These are phyloP conservation scores for Suhomyces taliae DNA, from an alignment of 1,139 yeast species.

Conservation along the genomic window DNA sequence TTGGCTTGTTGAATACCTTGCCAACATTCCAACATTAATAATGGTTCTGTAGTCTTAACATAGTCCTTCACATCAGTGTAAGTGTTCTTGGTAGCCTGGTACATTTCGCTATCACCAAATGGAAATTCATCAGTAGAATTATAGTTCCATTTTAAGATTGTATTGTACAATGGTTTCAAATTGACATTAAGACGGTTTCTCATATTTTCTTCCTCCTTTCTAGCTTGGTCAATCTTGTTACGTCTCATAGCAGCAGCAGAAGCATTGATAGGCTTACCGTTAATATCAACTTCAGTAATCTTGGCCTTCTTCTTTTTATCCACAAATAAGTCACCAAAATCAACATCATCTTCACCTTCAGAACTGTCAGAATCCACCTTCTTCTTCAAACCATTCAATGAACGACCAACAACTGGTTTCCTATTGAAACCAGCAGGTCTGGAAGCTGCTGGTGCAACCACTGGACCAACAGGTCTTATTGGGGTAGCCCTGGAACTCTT, in stretches of 20 bases:
- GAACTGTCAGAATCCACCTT: constrained; percentile 34
- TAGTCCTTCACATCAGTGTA: constrained; percentile 67
- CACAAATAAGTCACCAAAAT: constrained; percentile 43
- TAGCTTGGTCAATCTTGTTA: constrained; percentile 38
- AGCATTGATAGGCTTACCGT: constrained; percentile 34
- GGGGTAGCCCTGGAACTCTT: constrained; percentile 24
- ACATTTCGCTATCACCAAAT: constrained; percentile 39
- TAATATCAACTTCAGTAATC: constrained; percentile 39
- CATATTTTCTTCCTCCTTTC: constrained; percentile 75
- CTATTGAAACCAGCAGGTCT: constrained; percentile 82
- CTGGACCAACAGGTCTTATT: constrained; percentile 21
- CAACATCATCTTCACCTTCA: constrained; percentile 35
- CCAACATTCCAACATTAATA: constrained; percentile 90
- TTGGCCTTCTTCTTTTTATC: constrained; percentile 37
- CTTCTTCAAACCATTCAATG: constrained; percentile 35
- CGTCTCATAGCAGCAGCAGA: constrained; percentile 10
- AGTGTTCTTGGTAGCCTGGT: constrained; percentile 34
- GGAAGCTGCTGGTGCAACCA: constrained; percentile 64
- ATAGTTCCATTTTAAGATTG: constrained; percentile 77
- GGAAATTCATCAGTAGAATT: constrained; percentile 61
- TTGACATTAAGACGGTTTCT: constrained; percentile 77
- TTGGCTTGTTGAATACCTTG: constrained; percentile 79
- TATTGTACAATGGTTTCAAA: constrained; percentile 69
- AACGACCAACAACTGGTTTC: constrained; percentile 34
- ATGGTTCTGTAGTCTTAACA: constrained; percentile 68